Conservation (phyloP, 1,284 basidiomycete species). For the Ustilago lituana region DNA sequence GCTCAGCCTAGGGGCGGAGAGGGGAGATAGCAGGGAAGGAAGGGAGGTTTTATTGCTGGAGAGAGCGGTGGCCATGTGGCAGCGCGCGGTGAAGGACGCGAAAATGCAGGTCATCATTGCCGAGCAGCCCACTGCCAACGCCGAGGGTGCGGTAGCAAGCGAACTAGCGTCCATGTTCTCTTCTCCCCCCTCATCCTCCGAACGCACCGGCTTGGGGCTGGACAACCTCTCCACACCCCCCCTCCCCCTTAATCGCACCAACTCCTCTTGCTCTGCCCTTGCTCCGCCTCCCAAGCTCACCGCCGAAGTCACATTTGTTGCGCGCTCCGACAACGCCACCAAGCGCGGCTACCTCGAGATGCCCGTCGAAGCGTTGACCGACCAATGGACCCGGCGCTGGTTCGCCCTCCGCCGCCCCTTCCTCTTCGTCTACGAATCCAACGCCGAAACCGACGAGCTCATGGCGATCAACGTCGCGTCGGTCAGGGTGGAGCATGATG, state of each 20-base stretch:
- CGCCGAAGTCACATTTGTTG: conserved; percentile 43
- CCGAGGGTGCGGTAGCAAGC: neutral
- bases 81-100: conserved; percentile 38
- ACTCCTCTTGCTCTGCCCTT: neutral
- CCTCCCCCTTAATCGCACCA: neutral
- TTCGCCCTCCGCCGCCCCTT: conserved; percentile 88
- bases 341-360: conserved; percentile 85
- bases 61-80: conserved; percentile 45
- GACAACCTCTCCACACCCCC: conserved; percentile 1
- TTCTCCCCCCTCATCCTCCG: neutral
- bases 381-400: conserved; percentile 83
- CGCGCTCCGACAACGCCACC: conserved; percentile 77
- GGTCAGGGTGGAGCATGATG: conserved; percentile 85
- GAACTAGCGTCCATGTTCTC: conserved; percentile 8
- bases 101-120: conserved; percentile 41
- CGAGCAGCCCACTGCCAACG: conserved; percentile 20
- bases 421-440: conserved; percentile 83
- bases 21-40: neutral
- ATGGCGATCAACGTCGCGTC: conserved; percentile 81
- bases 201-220: conserved; percentile 2
- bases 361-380: conserved; percentile 79
- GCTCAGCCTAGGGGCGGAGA: conserved; percentile 48
- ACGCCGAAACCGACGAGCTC: conserved; percentile 82
- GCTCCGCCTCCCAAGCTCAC: conserved; percentile 37
- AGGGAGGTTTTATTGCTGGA: conserved; percentile 37